Base-by-base conservation (phyloP, 495 filamentous ascomycete species). In the Penicillium crystallinum region DNA sequence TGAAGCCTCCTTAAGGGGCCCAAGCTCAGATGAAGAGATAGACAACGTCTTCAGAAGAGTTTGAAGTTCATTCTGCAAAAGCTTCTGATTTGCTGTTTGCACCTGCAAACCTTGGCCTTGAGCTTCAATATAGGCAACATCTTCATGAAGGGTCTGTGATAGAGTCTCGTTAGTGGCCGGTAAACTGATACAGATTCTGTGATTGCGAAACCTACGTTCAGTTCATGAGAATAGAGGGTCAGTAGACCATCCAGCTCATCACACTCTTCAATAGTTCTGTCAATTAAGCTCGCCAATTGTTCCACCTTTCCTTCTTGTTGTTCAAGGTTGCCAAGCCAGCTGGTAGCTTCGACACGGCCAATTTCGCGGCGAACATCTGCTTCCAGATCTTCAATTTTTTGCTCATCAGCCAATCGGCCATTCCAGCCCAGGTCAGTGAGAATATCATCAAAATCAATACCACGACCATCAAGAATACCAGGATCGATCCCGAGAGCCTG, bases 91-190 rank as follows among this genome's bases (percentile, higher is more conserved):
- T 18, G 95, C 91, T 17, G 92, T 90, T 66, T 97, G 92, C 17
- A 98, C 91, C 62, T 97, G 95, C 19, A 98, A 69, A 70, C 93
- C 95, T 71, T 97, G 91, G 5, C 89, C 90, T 65, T 97, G 93
- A 8, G 95, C 89, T 73, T 98, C 93, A 45, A 98, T 97, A 62
- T 92, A 97, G 6, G 91, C 83, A 38, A 98, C 90, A 69, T 98
- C 93, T 30, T 97, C 91, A 48, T 91, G 89, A 3, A 98, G 77
- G 39, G 90, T 97, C 89, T 96, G 52, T 15, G 25, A 31, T 19
- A 21, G 37, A 4, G 30, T 44, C 17, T 33, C 8, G 48, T 50
- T 42, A 50, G 48, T 25, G n/a, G 1, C 34, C 19, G n/a, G 29
- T 5, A 6, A 2, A 15, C 25, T 11, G 18, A 34, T 12, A 8